Evolutionary conservation across 371 early-diverging fungal species (phyloP).

Genomic region (Apophysomyces ossiformis): DNA sequence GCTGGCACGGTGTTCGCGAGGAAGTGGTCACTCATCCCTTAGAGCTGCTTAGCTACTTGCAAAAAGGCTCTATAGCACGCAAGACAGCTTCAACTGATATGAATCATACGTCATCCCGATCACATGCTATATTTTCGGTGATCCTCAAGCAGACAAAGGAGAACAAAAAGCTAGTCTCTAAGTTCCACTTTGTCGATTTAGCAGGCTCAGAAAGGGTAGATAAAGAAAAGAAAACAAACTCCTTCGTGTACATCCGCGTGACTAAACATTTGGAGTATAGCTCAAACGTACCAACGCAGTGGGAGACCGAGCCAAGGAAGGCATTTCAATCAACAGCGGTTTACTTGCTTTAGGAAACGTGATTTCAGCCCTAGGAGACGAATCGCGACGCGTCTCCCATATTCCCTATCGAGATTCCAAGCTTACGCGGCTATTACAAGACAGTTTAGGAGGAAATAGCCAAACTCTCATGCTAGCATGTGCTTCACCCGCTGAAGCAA

Average conservation of each 20-base stretch:
- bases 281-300: constrained; percentile 93
- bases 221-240: not conserved
- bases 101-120: constrained; percentile 94
- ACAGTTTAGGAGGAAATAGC: constrained; percentile 92
- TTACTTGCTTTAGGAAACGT: constrained; percentile 97
- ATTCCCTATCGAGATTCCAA: constrained; percentile 98
- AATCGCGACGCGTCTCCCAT: constrained; percentile 65
- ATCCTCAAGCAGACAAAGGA: constrained; percentile 57
- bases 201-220: constrained; percentile 89
- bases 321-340: constrained; percentile 98
- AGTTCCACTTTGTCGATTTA: constrained; percentile 96
- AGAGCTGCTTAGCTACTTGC: constrained; percentile 72
- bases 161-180: constrained; percentile 61
- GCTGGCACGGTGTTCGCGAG: constrained; percentile 88
- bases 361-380: constrained; percentile 94
- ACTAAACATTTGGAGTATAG: constrained; percentile 24
- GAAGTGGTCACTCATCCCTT: constrained; percentile 69
- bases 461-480: constrained; percentile 93
- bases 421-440: constrained; percentile 94
- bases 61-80: constrained; percentile 79
- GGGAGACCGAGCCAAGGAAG: constrained; percentile 95
- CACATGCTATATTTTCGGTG: constrained; percentile 97
- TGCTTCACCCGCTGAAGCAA: constrained; percentile 75
- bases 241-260: not conserved
- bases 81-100: constrained; percentile 95